phyloP scores from a whole-genome alignment of 306 rosid species.

The Abrus pulchellus region DNA sequence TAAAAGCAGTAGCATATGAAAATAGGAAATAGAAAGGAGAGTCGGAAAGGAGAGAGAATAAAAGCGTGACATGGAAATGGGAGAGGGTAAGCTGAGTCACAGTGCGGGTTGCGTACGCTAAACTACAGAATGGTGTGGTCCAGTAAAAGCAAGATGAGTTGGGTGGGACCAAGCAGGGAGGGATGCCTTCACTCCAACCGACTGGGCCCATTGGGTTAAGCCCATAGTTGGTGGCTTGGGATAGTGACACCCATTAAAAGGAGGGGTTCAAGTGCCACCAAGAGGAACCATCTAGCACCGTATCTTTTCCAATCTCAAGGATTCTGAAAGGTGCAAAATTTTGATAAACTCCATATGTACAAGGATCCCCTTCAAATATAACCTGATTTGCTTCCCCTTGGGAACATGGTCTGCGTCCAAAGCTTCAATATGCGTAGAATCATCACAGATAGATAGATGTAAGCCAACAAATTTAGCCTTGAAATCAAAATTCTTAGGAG shows the following conservation, averaged over 20 bases:
- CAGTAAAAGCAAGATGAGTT: constrained; percentile 3
- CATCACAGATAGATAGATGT: neutral
- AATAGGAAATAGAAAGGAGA: too few relatives aligned
- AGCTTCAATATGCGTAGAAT: constrained; percentile 5
- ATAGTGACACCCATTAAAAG: constrained; percentile 50
- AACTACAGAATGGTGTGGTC: constrained; percentile 14
- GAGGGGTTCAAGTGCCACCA: constrained; percentile 24
- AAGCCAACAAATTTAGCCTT: neutral
- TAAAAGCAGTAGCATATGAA: too few relatives aligned
- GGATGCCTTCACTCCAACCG: constrained; percentile 53
- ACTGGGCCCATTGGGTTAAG: constrained; percentile 53
- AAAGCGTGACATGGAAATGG: too few relatives aligned
- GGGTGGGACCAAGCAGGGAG: constrained; percentile 19
- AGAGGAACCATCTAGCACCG: constrained; percentile 35
- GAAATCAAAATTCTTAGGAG: neutral
- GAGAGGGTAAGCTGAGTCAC: neutral
- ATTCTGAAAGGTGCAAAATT: constrained; percentile 48
- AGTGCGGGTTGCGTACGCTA: neutral
- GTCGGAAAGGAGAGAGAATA: too few relatives aligned
- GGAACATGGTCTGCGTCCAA: neutral
- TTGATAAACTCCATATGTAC: neutral
- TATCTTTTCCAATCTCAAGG: constrained; percentile 52
- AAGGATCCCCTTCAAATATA: constrained; percentile 13
- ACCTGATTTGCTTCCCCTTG: constrained; percentile 34
- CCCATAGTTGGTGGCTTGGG: constrained; percentile 56